Percentiles rank a stretch among this genome's conserved stretches.
Conservation (phyloP, 1,284 basidiomycete species). For the Rhodofomes roseus region DNA sequence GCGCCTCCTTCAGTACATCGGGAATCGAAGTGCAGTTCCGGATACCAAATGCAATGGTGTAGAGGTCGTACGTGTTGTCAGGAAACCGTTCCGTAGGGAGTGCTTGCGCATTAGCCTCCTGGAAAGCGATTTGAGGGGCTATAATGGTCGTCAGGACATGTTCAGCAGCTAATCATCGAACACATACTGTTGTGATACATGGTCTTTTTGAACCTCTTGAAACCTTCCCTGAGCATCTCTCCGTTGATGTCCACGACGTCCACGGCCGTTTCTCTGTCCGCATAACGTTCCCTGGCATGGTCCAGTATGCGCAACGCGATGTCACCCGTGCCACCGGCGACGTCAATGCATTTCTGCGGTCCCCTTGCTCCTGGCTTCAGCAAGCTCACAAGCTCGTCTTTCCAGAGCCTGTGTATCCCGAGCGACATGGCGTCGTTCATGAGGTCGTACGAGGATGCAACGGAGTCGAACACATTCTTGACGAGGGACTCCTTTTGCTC, state of each 20-base stretch:
- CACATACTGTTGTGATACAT: conserved; percentile 94
- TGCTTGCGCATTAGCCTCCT: conserved; percentile 90
- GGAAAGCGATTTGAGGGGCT: conserved; percentile 94
- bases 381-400: conserved; percentile 84
- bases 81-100: conserved; percentile 66
- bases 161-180: not conserved
- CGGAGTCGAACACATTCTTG: conserved; percentile 91
- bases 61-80: conserved; percentile 88
- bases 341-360: conserved; percentile 83
- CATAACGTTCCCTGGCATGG: conserved; percentile 85
- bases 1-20: conserved; percentile 84
- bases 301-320: conserved; percentile 95
- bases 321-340: conserved; percentile 98
- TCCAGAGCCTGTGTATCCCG: conserved; percentile 97
- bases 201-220: conserved; percentile 87
- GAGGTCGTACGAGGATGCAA: conserved; percentile 93
- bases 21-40: conserved; percentile 96
- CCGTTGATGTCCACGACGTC: conserved; percentile 94
- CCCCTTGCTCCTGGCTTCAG: conserved; percentile 78
- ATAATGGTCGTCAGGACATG: conserved; percentile 9
- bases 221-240: conserved; percentile 93
- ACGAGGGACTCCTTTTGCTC: conserved; percentile 78
- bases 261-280: conserved; percentile 85
- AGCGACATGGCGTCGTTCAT: conserved; percentile 99
- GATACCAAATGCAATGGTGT: conserved; percentile 99